Evolutionary conservation across 805 yeast species (phyloP), one percentile per base, ranked within the genome.

Genomic region (Saccharomycopsis sp.): DNA sequence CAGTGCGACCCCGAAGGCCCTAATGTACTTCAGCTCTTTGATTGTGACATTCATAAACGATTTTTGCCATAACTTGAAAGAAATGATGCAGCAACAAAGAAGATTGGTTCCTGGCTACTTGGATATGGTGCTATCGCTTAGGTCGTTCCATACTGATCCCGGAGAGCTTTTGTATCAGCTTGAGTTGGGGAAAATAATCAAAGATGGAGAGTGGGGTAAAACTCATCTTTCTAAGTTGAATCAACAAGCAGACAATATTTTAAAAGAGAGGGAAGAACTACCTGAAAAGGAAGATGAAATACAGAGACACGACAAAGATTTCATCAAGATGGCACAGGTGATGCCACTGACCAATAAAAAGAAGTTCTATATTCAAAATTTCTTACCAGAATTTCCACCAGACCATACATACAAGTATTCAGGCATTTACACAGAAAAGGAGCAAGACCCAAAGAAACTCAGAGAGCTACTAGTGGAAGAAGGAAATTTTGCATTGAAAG

Each of bases 381-480:
- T 87, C 78, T 62, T 89, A 51, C 98, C 98, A 0, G 75, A 76
- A 9, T 67, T 89, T 21, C 98, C 98, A 1, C 95, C 97, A 0
- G 95, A 86, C 53, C 94, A 88, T 59, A 89, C 97, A 0, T 89
- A 81, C 56, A 77, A 75, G 58, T 72, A 77, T 42, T 82, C 95
- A 0, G 81, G 95, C 0, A 68, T 69, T 48, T 87, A 65, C 55
- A 68, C 77, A 42, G 64, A 73, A 18, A 66, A 78, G 16, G 60
- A 77, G 12, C 71, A 77, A 1, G 89, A 85, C 53, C 84, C 88
- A 46, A 74, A 80, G 48, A 64, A 71, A 43, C 68, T 89, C 41
- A 68, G 89, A 48, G 73, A 81, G 41, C 73, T 73, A 51, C 64
- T 88, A 38, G 88, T 85, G 2, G 77, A 76, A 38, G 96, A 89